Evolutionary conservation across 306 rosid species (phyloP).

Genomic region (Prunus kanzakura): DNA sequence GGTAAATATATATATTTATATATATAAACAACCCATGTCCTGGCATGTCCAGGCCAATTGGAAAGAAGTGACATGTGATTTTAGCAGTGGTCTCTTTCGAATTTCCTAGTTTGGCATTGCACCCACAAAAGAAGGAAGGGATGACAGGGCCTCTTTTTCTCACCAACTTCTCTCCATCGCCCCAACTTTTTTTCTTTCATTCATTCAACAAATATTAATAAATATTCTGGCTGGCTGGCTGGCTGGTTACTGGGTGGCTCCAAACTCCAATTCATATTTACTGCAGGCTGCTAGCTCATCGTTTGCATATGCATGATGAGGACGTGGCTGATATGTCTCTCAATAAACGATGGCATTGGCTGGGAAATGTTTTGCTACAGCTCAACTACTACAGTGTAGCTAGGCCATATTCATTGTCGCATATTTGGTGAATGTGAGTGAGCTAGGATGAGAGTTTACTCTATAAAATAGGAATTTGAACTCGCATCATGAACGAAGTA

Average conservation of each 20-base stretch:
- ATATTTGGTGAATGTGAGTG: too few relatives aligned
- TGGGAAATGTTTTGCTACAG: too few relatives aligned
- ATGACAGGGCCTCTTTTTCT: constrained; percentile 59
- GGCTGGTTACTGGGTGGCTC: constrained; percentile 8
- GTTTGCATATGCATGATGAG: not conserved
- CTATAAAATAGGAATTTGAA: too few relatives aligned
- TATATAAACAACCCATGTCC: constrained; percentile 39
- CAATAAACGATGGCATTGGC: too few relatives aligned
- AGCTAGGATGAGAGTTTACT: too few relatives aligned
- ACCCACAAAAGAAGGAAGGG: constrained; percentile 73
- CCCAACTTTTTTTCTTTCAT: not conserved
- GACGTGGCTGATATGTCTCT: not conserved
- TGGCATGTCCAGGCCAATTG: constrained; percentile 14
- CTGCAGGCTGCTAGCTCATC: not conserved
- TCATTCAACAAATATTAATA: not conserved
- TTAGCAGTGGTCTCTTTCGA: constrained; percentile 51
- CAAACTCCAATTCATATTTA: constrained; percentile 6
- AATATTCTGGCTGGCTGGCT: not conserved
- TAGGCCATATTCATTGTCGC: not conserved
- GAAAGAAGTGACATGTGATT: constrained; percentile 65
- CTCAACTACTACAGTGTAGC: too few relatives aligned
- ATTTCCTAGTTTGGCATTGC: constrained; percentile 68
- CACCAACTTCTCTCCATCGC: constrained; percentile 48
- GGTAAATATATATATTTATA: not conserved
- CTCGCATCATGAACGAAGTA: too few relatives aligned